phyloP scores from a whole-genome alignment of 2,329 filamentous ascomycete species.

The Aspergillus sp. region DNA sequence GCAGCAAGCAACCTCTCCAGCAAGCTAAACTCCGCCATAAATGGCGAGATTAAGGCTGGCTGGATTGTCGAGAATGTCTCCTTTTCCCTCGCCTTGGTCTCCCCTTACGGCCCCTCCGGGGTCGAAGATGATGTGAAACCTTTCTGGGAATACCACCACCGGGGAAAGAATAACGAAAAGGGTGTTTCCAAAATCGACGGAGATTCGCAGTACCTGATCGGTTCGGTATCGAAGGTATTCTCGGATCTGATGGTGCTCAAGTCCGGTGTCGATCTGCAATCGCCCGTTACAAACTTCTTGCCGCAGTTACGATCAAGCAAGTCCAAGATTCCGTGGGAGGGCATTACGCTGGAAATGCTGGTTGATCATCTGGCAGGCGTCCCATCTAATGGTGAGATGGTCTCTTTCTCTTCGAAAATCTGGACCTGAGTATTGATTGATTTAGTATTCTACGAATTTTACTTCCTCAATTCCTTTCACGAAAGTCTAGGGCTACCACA shows the following conservation, averaged over 20 bases:
- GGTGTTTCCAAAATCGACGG: slow-evolving; percentile 34
- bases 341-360: slow-evolving; percentile 41
- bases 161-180: slow-evolving; percentile 33
- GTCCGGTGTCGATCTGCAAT: slow-evolving; percentile 35
- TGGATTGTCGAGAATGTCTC: slow-evolving; percentile 40
- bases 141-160: slow-evolving; percentile 47
- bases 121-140: slow-evolving; percentile 21
- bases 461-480: slow-evolving; percentile 37
- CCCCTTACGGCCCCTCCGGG: slow-evolving; percentile 24
- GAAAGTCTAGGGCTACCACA: slow-evolving; percentile 39
- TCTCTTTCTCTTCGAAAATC: not conserved
- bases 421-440: slow-evolving; percentile 1
- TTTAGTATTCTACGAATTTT: slow-evolving; percentile 38
- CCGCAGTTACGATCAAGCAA: slow-evolving; percentile 27
- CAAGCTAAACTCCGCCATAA: slow-evolving; percentile 31
- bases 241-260: slow-evolving; percentile 40
- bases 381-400: slow-evolving; percentile 36
- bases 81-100: slow-evolving; percentile 41
- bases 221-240: slow-evolving; percentile 43
- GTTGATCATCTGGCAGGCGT: slow-evolving; percentile 40
- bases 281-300: slow-evolving; percentile 36
- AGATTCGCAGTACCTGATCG: slow-evolving; percentile 46
- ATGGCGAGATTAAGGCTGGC: slow-evolving; percentile 33
- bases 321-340: slow-evolving; percentile 35
- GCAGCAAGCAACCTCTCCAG: slow-evolving; percentile 31